phyloP scores from a whole-genome alignment of 2,329 filamentous ascomycete genomes.

The Chalaropsis thielavioides region DNA sequence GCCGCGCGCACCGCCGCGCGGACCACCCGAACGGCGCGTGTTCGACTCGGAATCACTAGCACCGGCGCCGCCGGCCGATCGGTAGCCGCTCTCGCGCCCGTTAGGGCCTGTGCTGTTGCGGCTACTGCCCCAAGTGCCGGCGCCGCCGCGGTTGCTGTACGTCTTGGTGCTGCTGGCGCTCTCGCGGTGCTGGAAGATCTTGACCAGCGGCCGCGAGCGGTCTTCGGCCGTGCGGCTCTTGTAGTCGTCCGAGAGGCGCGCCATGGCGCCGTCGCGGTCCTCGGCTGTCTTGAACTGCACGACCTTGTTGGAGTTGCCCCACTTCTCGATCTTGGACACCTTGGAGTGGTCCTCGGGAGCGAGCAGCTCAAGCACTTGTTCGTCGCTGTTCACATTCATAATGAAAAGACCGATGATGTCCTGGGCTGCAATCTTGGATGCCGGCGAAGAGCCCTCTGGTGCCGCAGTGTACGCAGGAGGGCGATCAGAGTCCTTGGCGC shows the following conservation, averaged over 20 bases:
- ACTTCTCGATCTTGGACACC: constrained; percentile 65
- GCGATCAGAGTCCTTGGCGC: constrained; percentile 44
- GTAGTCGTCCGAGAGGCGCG: constrained; percentile 57
- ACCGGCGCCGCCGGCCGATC: constrained; percentile 54
- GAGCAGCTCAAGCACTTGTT: constrained; percentile 71
- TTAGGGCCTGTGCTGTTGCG: constrained; percentile 44
- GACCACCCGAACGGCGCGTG: constrained; percentile 31
- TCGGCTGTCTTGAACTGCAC: constrained; percentile 69
- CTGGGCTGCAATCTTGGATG: constrained; percentile 42
- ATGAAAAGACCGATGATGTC: constrained; percentile 78
- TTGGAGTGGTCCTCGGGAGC: constrained; percentile 69
- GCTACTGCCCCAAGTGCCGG: constrained; percentile 53
- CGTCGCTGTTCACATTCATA: constrained; percentile 68
- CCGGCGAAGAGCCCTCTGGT: constrained; percentile 41
- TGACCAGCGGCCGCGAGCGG: constrained; percentile 65
- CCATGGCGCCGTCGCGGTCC: constrained; percentile 67
- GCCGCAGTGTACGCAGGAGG: constrained; percentile 30
- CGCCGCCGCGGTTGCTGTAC: constrained; percentile 46
- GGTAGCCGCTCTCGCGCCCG: constrained; percentile 55
- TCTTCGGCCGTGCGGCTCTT: constrained; percentile 60
- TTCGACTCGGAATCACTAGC: constrained; percentile 54
- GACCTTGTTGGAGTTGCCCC: constrained; percentile 66
- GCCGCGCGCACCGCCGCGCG: constrained; percentile 42
- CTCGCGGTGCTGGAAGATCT: constrained; percentile 62
- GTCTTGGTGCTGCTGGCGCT: constrained; percentile 27